Evolutionary conservation across 1,284 basidiomycete species (phyloP).

Genomic region (Porogramme epimiltina): DNA sequence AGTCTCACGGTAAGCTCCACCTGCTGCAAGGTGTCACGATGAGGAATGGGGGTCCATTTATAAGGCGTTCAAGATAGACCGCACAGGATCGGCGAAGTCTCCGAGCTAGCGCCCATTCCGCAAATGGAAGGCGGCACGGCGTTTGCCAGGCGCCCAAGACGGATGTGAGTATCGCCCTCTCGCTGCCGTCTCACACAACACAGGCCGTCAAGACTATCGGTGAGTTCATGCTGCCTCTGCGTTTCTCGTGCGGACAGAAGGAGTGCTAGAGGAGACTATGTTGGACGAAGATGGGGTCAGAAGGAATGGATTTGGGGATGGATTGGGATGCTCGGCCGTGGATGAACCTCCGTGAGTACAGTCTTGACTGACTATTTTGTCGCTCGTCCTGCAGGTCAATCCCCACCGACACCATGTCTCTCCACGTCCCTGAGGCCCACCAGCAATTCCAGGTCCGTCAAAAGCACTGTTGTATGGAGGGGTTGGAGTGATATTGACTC

Average conservation of each 20-base stretch:
- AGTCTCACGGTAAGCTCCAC: too few species aligned
- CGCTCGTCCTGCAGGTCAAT: slow-evolving; percentile 13
- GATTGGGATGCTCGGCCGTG: slow-evolving; percentile 11
- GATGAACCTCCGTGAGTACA: slow-evolving; percentile 22
- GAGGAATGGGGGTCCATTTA: too few species aligned
- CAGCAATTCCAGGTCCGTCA: slow-evolving; percentile 84
- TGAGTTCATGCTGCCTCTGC: slow-evolving; percentile 16
- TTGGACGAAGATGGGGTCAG: background rate
- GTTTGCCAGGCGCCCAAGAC: slow-evolving; percentile 8
- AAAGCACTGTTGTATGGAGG: too few species aligned
- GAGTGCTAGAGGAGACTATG: background rate
- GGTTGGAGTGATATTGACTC: background rate
- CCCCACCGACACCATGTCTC: slow-evolving; percentile 71
- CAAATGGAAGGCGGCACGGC: slow-evolving; percentile 4
- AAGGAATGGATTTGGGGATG: slow-evolving; percentile 9
- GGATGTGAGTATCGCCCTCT: slow-evolving; percentile 8
- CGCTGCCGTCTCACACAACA: slow-evolving; percentile 14
- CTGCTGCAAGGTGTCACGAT: too few species aligned
- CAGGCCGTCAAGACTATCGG: slow-evolving; percentile 25
- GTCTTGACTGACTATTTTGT: slow-evolving; percentile 12
- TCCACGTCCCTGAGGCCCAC: slow-evolving; percentile 91
- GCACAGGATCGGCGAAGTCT: too few species aligned
- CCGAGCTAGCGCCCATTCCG: background rate
- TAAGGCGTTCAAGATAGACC: too few species aligned
- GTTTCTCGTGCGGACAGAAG: background rate